Evolutionary conservation across 2,329 filamentous ascomycete genomes (phyloP).

Genomic region (Taxawa tesnikishii): DNA sequence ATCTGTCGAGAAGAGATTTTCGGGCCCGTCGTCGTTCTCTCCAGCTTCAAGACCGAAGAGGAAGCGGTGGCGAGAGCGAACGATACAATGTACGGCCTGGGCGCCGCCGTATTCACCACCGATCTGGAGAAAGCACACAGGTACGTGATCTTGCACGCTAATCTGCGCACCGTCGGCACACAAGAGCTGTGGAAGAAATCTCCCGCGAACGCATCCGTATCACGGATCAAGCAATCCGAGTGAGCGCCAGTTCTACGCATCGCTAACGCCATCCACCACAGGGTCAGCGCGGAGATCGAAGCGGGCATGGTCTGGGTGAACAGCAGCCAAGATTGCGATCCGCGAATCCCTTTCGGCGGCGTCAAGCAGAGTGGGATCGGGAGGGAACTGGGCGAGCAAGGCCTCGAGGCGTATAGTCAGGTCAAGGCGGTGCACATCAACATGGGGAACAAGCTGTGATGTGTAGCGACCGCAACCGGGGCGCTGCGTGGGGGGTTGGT

Average conservation of each 20-base stretch:
- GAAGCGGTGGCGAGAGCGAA: slow-evolving; percentile 27
- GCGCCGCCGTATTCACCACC: slow-evolving; percentile 28
- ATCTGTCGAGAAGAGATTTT: slow-evolving; percentile 29
- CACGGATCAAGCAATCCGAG: too few relatives aligned
- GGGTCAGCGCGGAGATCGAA: slow-evolving; percentile 29
- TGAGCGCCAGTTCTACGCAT: too few relatives aligned
- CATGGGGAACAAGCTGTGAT: slow-evolving; percentile 8
- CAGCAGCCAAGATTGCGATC: slow-evolving; percentile 29
- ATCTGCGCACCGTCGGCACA: too few relatives aligned
- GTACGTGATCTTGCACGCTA: too few relatives aligned
- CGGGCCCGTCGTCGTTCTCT: slow-evolving; percentile 29
- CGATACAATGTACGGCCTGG: slow-evolving; percentile 29
- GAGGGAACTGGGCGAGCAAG: slow-evolving; percentile 17
- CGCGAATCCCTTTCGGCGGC: slow-evolving; percentile 24
- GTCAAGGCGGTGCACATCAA: slow-evolving; percentile 12
- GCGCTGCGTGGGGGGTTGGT: too few relatives aligned
- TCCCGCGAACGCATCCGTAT: too few relatives aligned
- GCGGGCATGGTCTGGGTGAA: slow-evolving; percentile 36
- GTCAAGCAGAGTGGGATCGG: slow-evolving; percentile 24
- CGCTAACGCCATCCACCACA: too few relatives aligned
- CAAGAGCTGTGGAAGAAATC: too few relatives aligned
- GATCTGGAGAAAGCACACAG: slow-evolving; percentile 29
- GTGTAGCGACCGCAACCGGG: too few relatives aligned
- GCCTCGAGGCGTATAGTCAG: slow-evolving; percentile 10
- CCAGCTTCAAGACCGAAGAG: slow-evolving; percentile 25